These are phyloP conservation scores for Ambrosiella beaveri DNA, from an alignment of 2,329 filamentous ascomycete species.

Conservation along the genomic window DNA sequence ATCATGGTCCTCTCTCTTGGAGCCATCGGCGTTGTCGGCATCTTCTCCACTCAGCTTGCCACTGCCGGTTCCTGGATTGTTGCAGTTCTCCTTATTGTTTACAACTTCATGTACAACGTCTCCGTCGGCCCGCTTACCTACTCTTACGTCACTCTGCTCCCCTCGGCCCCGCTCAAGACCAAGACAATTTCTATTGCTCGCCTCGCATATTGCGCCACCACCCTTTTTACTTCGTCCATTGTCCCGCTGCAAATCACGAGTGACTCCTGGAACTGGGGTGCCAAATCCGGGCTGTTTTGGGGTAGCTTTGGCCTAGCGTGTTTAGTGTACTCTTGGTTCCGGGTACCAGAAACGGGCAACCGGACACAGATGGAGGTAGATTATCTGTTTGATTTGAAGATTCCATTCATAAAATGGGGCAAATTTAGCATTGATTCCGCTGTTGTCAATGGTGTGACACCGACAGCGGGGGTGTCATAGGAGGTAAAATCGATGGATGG, in stretches of 20 bases:
- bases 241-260: conserved; percentile 18
- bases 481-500: background rate
- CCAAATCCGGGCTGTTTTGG: conserved; percentile 24
- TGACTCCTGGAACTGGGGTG: conserved; percentile 22
- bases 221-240: conserved; percentile 16
- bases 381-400: conserved; percentile 17
- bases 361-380: conserved; percentile 19
- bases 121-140: conserved; percentile 22
- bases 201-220: conserved; percentile 18
- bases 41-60: conserved; percentile 23
- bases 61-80: conserved; percentile 14
- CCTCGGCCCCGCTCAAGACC: conserved; percentile 20
- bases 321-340: conserved; percentile 28
- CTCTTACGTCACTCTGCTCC: conserved; percentile 20
- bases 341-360: conserved; percentile 23
- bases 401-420: conserved; percentile 8
- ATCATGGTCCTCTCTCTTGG: conserved; percentile 22
- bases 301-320: conserved; percentile 22
- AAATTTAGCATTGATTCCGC: background rate
- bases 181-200: conserved; percentile 20
- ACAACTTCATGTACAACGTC: conserved; percentile 18
- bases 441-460: background rate
- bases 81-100: conserved; percentile 18
- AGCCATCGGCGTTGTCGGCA: conserved; percentile 23
- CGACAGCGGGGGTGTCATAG: background rate